Evolutionary conservation across 495 filamentous ascomycete species (phyloP).

Genomic region (Xylaria curta): DNA sequence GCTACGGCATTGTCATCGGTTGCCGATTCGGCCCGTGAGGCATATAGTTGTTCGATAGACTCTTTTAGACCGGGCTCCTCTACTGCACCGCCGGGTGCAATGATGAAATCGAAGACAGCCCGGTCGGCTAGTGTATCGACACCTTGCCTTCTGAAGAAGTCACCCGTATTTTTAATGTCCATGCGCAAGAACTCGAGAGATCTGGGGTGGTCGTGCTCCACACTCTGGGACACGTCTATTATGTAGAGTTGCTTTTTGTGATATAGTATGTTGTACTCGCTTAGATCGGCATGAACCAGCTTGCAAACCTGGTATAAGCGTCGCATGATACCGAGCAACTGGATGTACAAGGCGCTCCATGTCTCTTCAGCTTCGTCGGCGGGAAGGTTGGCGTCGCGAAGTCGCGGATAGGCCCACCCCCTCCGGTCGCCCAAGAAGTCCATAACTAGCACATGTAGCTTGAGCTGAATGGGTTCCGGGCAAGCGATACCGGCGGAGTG

Average conservation of each 20-base stretch:
- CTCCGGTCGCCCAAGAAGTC: constrained; percentile 86
- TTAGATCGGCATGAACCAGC: constrained; percentile 94
- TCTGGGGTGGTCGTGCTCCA: constrained; percentile 94
- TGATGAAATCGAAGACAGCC: constrained; percentile 80
- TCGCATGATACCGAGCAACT: constrained; percentile 87
- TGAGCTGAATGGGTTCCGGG: constrained; percentile 86
- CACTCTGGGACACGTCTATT: constrained; percentile 96
- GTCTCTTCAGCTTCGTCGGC: constrained; percentile 68
- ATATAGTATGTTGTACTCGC: constrained; percentile 96
- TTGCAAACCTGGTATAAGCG: constrained; percentile 87
- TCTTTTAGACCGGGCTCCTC: constrained; percentile 53
- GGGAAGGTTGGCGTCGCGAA: constrained; percentile 59
- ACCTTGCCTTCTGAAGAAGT: constrained; percentile 87
- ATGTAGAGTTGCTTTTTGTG: constrained; percentile 83
- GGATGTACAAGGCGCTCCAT: constrained; percentile 79
- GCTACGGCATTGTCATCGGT: constrained; percentile 55
- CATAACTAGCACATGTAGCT: constrained; percentile 92
- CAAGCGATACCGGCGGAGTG: constrained; percentile 83
- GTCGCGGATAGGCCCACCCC: constrained; percentile 82
- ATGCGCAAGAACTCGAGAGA: constrained; percentile 92
- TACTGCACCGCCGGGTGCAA: constrained; percentile 57
- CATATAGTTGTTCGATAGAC: constrained; percentile 56
- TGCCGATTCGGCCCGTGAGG: constrained; percentile 35
- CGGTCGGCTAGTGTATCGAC: constrained; percentile 79
- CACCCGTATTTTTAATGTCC: constrained; percentile 95